Evolutionary conservation across 2,329 filamentous ascomycete species (phyloP).

Genomic region (Colletotrichum agaves): DNA sequence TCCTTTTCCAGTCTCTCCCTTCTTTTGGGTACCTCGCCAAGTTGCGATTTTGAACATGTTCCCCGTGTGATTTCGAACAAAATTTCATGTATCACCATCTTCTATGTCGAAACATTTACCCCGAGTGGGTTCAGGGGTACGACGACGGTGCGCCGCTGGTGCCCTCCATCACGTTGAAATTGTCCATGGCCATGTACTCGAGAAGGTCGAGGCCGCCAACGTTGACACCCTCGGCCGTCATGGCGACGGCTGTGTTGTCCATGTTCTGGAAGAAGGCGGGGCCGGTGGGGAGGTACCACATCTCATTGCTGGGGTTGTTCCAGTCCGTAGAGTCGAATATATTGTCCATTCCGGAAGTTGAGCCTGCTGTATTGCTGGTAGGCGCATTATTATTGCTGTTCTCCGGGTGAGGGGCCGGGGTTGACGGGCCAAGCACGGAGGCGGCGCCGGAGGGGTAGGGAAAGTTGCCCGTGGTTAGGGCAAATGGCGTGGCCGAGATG

Average conservation of each 20-base stretch:
- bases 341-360: constrained; percentile 43
- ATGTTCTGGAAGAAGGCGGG: constrained; percentile 74
- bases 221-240: constrained; percentile 75
- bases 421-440: constrained; percentile 61
- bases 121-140: constrained; percentile 29
- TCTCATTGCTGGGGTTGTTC: constrained; percentile 66
- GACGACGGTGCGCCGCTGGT: constrained; percentile 20
- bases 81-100: background rate
- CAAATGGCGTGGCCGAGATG: constrained; percentile 73
- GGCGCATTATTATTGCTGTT: constrained; percentile 39
- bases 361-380: constrained; percentile 38
- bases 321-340: constrained; percentile 63
- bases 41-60: constrained; percentile 1
- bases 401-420: constrained; percentile 56
- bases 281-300: constrained; percentile 75
- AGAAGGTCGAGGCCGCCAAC: constrained; percentile 74
- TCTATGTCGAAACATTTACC: no score
- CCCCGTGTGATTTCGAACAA: background rate
- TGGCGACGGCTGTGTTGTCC: constrained; percentile 69
- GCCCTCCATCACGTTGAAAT: constrained; percentile 48
- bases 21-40: background rate
- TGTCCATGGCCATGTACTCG: constrained; percentile 74
- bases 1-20: background rate
- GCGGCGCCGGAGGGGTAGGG: constrained; percentile 60
- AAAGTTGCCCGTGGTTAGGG: constrained; percentile 65